Conservation (phyloP, 2,329 filamentous ascomycete genomes). For the Sporothrix sp. region DNA sequence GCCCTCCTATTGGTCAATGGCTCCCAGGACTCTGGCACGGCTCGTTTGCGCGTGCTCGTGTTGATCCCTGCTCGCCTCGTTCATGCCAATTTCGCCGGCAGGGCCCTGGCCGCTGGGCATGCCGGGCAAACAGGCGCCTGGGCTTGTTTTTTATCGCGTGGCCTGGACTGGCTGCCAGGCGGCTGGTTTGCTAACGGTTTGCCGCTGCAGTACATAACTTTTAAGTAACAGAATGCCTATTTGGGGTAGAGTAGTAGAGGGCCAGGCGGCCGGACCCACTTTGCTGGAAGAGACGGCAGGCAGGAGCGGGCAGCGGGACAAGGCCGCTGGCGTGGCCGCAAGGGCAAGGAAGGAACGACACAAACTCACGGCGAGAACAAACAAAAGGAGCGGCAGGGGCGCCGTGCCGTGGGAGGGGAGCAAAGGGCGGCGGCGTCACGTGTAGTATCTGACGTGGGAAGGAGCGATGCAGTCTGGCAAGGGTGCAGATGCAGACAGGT, state of each 20-base stretch:
- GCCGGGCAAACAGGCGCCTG: neutral
- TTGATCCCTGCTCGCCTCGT: neutral
- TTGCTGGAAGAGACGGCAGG: neutral
- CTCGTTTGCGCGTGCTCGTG: neutral
- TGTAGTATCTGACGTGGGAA: neutral
- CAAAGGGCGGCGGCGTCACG: neutral
- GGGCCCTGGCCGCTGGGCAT: neutral
- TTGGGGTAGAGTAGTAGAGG: constrained; percentile 13
- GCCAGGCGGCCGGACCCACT: constrained; percentile 3
- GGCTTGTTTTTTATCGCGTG: constrained; percentile 14
- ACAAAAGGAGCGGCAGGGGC: neutral
- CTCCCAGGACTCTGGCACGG: constrained; percentile 1
- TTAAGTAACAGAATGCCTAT: constrained; percentile 18
- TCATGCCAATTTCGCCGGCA: neutral
- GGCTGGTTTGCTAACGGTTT: constrained; percentile 15
- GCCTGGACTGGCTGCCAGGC: constrained; percentile 13
- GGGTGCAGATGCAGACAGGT: neutral
- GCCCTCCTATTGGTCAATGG: constrained; percentile 14
- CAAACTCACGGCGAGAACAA: neutral
- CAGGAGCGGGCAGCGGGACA: too few species aligned
- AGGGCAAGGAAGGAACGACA: neutral
- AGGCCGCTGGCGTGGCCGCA: too few species aligned
- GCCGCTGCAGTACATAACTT: constrained; percentile 17
- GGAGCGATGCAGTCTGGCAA: neutral
- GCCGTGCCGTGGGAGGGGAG: neutral